These are phyloP conservation scores for Annulohypoxylon bovei DNA, from an alignment of 495 filamentous ascomycete species.

Conservation along the genomic window DNA sequence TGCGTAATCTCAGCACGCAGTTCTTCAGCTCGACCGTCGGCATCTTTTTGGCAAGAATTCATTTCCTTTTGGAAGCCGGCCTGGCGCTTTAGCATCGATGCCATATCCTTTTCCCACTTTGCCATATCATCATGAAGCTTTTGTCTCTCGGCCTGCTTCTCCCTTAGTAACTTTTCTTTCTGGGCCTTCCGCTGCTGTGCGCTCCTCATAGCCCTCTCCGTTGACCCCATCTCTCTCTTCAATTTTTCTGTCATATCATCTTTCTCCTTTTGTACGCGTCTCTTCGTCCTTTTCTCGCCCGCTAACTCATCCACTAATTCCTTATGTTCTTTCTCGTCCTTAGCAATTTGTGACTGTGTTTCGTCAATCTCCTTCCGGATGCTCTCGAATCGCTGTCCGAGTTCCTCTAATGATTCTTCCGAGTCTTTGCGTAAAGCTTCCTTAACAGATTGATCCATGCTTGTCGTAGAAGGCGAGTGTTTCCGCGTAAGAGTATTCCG, in stretches of 20 bases:
- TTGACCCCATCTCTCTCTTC: constrained; percentile 78
- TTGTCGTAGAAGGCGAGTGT: constrained; percentile 76
- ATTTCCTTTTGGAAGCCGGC: constrained; percentile 55
- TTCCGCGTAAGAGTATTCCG: constrained; percentile 77
- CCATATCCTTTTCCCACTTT: constrained; percentile 66
- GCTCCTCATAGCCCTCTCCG: constrained; percentile 84
- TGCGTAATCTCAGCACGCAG: constrained; percentile 44
- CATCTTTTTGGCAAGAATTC: constrained; percentile 48
- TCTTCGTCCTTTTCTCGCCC: constrained; percentile 74
- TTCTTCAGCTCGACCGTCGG: constrained; percentile 43
- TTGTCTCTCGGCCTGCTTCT: constrained; percentile 72
- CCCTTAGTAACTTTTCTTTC: constrained; percentile 80
- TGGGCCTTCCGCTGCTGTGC: constrained; percentile 82
- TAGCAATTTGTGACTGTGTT: constrained; percentile 59
- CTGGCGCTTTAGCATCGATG: constrained; percentile 55
- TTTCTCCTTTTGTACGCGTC: constrained; percentile 79
- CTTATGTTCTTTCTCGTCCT: constrained; percentile 73
- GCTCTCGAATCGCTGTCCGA: constrained; percentile 76
- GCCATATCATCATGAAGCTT: constrained; percentile 65
- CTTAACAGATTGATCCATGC: constrained; percentile 63
- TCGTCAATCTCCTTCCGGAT: constrained; percentile 77
- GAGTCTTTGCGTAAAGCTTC: constrained; percentile 55
- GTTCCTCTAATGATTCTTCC: constrained; percentile 60
- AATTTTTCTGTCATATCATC: constrained; percentile 85
- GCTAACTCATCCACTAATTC: constrained; percentile 81